Evolutionary conservation across 2,329 filamentous ascomycete genomes (phyloP).

Genomic region (Alternaria panax): DNA sequence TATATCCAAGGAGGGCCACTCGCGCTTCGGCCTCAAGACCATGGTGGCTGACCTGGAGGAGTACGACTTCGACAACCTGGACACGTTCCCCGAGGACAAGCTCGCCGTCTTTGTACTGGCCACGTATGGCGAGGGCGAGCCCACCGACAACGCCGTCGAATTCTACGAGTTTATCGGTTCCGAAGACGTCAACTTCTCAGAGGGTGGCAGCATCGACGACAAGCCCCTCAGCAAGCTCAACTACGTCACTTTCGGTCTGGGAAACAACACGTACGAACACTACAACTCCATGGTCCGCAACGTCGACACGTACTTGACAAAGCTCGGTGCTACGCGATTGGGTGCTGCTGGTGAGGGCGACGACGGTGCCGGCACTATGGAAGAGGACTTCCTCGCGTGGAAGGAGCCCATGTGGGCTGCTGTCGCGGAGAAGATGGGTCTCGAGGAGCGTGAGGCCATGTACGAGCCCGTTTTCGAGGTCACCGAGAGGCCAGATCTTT

Average conservation of each 20-base stretch:
- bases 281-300: constrained; percentile 99
- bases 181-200: constrained; percentile 82
- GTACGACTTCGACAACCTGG: constrained; percentile 94
- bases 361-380: constrained; percentile 98
- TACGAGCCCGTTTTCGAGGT: constrained; percentile 94
- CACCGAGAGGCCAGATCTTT: constrained; percentile 75
- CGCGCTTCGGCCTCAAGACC: constrained; percentile 92
- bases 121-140: constrained; percentile 97
- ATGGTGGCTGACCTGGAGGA: constrained; percentile 99
- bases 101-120: constrained; percentile 94
- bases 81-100: constrained; percentile 87
- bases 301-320: constrained; percentile 80
- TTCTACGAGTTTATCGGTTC: constrained; percentile 95
- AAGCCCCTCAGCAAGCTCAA: constrained; percentile 82
- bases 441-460: constrained; percentile 94
- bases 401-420: constrained; percentile 99
- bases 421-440: constrained; percentile 79
- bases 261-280: constrained; percentile 99
- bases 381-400: constrained; percentile 98
- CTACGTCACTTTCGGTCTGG: constrained; percentile 93
- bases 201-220: constrained; percentile 67
- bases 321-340: constrained; percentile 83
- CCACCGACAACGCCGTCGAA: constrained; percentile 97
- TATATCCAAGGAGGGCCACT: constrained; percentile 95
- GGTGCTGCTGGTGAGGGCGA: constrained; percentile 93